A percentile compares a stretch with the other conserved stretches of the same genome.
phyloP scores from a whole-genome alignment of 176 grass and related monocot genomes.

The Dactylis glomerata region DNA sequence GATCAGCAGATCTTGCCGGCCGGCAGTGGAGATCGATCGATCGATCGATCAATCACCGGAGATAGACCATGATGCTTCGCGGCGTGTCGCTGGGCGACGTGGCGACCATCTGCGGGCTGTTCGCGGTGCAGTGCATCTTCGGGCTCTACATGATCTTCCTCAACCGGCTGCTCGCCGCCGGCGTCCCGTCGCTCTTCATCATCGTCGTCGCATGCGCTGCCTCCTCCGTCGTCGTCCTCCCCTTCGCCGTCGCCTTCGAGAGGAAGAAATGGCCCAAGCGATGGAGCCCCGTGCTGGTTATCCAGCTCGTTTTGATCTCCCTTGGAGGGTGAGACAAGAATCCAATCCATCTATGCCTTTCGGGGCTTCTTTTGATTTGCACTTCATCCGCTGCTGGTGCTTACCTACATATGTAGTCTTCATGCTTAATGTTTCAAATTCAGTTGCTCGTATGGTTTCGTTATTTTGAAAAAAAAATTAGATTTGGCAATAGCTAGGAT shows the following conservation, averaged over 20 bases:
- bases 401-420: background rate
- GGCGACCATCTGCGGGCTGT: constrained; percentile 36
- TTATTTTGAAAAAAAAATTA: background rate
- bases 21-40: background rate
- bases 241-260: constrained; percentile 46
- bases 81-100: constrained; percentile 16
- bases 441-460: background rate
- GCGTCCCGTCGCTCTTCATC: constrained; percentile 47
- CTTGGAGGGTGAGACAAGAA: constrained; percentile 47
- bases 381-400: background rate
- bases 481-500: background rate
- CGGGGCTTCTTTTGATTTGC: background rate
- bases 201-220: constrained; percentile 39
- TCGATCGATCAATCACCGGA: background rate
- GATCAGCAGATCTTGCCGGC: background rate
- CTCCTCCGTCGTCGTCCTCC: constrained; percentile 36
- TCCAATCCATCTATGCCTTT: background rate
- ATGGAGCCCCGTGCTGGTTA: constrained; percentile 29
- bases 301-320: constrained; percentile 35
- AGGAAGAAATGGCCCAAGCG: constrained; percentile 49
- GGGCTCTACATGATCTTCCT: constrained; percentile 53
- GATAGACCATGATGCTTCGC: background rate
- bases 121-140: constrained; percentile 46
- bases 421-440: background rate
- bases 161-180: constrained; percentile 37